Conservation (phyloP, 176 grass and related monocot species). For the Saccharum spontaneum region DNA sequence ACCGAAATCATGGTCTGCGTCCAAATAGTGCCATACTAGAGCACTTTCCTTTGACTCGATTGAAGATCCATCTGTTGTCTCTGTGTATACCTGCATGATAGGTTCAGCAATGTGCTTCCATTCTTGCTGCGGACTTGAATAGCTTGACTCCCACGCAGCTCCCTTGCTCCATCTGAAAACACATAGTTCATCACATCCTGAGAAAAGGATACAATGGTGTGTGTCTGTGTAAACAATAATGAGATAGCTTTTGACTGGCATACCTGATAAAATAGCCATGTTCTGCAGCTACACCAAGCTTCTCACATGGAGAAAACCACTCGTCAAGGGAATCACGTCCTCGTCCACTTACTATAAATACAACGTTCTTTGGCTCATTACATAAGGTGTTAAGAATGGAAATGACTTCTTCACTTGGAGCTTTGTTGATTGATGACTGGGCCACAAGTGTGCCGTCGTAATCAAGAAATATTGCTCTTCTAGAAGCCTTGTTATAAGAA, state of each 20-base stretch:
- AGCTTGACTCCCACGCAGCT: conserved; percentile 63
- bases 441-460: conserved; percentile 87
- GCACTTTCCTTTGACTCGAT: conserved; percentile 86
- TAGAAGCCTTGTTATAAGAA: conserved; percentile 69
- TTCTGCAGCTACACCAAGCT: conserved; percentile 83
- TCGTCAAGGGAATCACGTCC: conserved; percentile 48
- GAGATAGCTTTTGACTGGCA: neutral
- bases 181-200: conserved; percentile 12
- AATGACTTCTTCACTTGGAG: conserved; percentile 57
- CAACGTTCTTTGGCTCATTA: conserved; percentile 63
- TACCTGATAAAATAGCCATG: conserved; percentile 94
- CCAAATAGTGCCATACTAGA: conserved; percentile 92
- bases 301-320: conserved; percentile 75
- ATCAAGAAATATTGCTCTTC: conserved; percentile 86
- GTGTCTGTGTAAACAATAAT: neutral
- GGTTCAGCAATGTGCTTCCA: conserved; percentile 94
- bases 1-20: conserved; percentile 83
- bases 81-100: conserved; percentile 76
- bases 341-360: conserved; percentile 88
- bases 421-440: conserved; percentile 74
- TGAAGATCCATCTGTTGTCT: conserved; percentile 89
- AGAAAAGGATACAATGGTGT: neutral
- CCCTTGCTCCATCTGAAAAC: conserved; percentile 66
- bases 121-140: conserved; percentile 37
- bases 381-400: conserved; percentile 68